Conservation (phyloP, 306 rosid genomes). For the Psophocarpus tetragonolobus region DNA sequence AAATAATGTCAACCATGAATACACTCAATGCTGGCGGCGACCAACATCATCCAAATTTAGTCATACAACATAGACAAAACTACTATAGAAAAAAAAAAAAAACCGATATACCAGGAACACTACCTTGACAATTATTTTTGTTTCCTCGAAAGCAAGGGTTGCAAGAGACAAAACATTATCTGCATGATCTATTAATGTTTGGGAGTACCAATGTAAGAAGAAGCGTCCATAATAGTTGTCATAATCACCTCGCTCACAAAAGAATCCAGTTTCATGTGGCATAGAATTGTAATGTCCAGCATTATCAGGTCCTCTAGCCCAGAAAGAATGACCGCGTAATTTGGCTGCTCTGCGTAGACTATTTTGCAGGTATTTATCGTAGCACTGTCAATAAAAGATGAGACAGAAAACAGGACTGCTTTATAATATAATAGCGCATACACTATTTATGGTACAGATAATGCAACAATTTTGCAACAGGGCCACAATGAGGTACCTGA, state of each 20-base stretch:
- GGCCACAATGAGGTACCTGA: conserved; percentile 70
- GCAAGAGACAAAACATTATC: conserved; percentile 96
- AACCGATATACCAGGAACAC: conserved; percentile 25
- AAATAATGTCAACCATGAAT: conserved; percentile 16
- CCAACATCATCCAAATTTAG: conserved; percentile 26
- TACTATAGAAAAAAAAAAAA: conserved; percentile 15
- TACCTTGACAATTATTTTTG: conserved; percentile 82
- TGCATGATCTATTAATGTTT: conserved; percentile 75
- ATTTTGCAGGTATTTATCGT: conserved; percentile 84
- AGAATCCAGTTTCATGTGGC: conserved; percentile 96
- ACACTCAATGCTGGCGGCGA: conserved; percentile 2
- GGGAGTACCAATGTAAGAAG: conserved; percentile 96
- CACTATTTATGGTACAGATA: not conserved
- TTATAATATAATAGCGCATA: conserved; percentile 8
- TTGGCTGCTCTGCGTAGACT: conserved; percentile 85
- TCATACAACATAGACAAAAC: conserved; percentile 25
- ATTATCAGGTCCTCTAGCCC: conserved; percentile 98
- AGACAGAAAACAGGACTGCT: conserved; percentile 29
- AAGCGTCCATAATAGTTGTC: conserved; percentile 97
- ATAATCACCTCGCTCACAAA: conserved; percentile 96
- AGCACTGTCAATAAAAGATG: conserved; percentile 63
- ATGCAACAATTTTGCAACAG: conserved; percentile 26
- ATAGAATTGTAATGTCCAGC: conserved; percentile 88
- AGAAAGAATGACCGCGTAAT: conserved; percentile 85
- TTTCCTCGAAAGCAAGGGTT: conserved; percentile 91